A percentile compares a stretch with the other conserved stretches of the same genome.
phyloP scores from a whole-genome alignment of 495 filamentous ascomycete species.

The Penicillium psychrofluorescens region DNA sequence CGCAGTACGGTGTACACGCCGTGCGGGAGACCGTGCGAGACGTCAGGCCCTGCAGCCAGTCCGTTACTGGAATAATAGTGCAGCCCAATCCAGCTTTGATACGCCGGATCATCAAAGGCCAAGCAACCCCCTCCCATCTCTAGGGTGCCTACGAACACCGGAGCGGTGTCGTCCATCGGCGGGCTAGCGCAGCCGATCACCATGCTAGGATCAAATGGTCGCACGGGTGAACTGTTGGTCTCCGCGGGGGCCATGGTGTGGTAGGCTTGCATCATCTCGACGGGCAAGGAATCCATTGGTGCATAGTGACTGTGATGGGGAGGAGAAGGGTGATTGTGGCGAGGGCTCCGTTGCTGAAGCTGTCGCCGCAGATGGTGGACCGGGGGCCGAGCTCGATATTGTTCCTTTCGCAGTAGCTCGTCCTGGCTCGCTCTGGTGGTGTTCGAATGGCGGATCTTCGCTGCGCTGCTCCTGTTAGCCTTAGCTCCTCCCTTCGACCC shows the following conservation, averaged over 20 bases:
- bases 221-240: background rate
- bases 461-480: constrained; percentile 32
- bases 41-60: constrained; percentile 9
- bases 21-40: constrained; percentile 13
- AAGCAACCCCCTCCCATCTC: constrained; percentile 11
- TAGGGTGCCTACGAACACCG: constrained; percentile 14
- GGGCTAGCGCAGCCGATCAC: constrained; percentile 23
- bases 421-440: constrained; percentile 7
- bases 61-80: constrained; percentile 6
- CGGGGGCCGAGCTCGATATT: constrained; percentile 5
- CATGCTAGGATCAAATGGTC: constrained; percentile 14
- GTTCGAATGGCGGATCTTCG: constrained; percentile 12
- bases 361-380: constrained; percentile 3
- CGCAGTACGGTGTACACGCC: constrained; percentile 5
- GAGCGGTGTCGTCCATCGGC: constrained; percentile 10
- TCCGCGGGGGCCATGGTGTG: too few species aligned
- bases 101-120: constrained; percentile 10
- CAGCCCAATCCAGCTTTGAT: constrained; percentile 14
- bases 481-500: constrained; percentile 48
- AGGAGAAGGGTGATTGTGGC: constrained; percentile 1
- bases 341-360: constrained; percentile 4
- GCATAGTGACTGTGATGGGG: too few species aligned
- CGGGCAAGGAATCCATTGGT: too few species aligned
- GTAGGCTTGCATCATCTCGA: too few species aligned
- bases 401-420: constrained; percentile 11